A percentile compares a stretch with the other conserved stretches of the same genome.
These are phyloP conservation scores for Pythium apleroticum DNA, from an alignment of 352 stramenopile species.

Conservation along the genomic window DNA sequence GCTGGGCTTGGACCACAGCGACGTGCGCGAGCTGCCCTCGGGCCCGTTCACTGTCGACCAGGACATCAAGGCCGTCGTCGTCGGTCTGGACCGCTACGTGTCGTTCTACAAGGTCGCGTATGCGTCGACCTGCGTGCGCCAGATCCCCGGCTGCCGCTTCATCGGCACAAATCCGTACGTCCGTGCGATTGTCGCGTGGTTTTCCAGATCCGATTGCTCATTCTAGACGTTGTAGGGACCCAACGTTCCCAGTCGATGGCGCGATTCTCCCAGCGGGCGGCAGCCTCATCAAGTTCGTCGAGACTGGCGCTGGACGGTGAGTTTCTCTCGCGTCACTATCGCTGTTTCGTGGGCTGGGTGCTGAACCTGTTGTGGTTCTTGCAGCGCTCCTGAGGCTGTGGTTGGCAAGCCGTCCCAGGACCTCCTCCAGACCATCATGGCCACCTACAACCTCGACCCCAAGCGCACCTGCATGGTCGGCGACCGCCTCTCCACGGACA, in stretches of 20 bases:
- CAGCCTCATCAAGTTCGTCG: conserved; percentile 70
- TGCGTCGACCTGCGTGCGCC: conserved; percentile 62
- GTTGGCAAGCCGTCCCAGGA: conserved; percentile 85
- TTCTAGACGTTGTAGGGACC: conserved; percentile 41
- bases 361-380: not conserved
- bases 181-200: not conserved
- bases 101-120: conserved; percentile 86
- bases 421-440: conserved; percentile 74
- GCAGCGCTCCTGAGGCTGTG: conserved; percentile 63
- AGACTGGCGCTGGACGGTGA: conserved; percentile 65
- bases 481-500: conserved; percentile 80
- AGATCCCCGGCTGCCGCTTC: conserved; percentile 77
- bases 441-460: conserved; percentile 63
- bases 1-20: conserved; percentile 66
- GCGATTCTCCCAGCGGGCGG: conserved; percentile 74
- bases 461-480: conserved; percentile 85
- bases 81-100: conserved; percentile 65
- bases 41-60: conserved; percentile 61
- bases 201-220: not conserved
- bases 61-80: conserved; percentile 74
- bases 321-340: not conserved
- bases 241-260: conserved; percentile 74
- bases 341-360: too few relatives aligned
- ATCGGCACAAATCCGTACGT: conserved; percentile 82
- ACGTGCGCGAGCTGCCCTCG: conserved; percentile 64